Evolutionary conservation across 371 early-diverging fungal genomes (phyloP).

Genomic region (Circinella minor): DNA sequence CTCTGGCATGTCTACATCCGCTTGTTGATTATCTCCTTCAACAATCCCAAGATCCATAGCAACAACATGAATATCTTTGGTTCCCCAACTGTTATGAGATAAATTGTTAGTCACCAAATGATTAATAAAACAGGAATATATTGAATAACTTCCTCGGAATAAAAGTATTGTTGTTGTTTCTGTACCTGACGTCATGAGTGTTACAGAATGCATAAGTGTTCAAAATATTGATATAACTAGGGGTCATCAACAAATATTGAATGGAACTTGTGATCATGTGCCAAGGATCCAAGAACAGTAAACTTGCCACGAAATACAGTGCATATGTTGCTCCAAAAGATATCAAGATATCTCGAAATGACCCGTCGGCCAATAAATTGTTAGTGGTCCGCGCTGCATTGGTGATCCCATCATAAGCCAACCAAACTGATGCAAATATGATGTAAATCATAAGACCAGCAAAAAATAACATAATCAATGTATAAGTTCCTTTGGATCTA

Average conservation of each 20-base stretch:
- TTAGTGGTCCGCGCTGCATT: constrained; percentile 16
- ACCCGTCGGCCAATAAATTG: constrained; percentile 38
- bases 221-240: constrained; percentile 84
- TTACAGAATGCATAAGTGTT: constrained; percentile 95
- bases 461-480: constrained; percentile 58
- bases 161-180: neutral
- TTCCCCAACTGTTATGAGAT: constrained; percentile 75
- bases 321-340: constrained; percentile 86
- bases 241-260: constrained; percentile 87
- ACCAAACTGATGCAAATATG: constrained; percentile 56
- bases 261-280: constrained; percentile 91
- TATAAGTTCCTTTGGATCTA: constrained; percentile 45
- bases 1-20: constrained; percentile 66
- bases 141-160: neutral
- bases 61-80: constrained; percentile 79
- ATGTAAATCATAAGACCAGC: constrained; percentile 60
- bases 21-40: constrained; percentile 45
- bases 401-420: constrained; percentile 33
- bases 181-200: constrained; percentile 83
- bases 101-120: no score
- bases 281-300: constrained; percentile 90
- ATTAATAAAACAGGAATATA: no score
- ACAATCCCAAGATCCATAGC: constrained; percentile 55
- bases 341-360: constrained; percentile 85
- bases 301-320: constrained; percentile 74